Evolutionary conservation across 345 rosid genomes (phyloP).

Genomic region (Hirschfeldia incana): DNA sequence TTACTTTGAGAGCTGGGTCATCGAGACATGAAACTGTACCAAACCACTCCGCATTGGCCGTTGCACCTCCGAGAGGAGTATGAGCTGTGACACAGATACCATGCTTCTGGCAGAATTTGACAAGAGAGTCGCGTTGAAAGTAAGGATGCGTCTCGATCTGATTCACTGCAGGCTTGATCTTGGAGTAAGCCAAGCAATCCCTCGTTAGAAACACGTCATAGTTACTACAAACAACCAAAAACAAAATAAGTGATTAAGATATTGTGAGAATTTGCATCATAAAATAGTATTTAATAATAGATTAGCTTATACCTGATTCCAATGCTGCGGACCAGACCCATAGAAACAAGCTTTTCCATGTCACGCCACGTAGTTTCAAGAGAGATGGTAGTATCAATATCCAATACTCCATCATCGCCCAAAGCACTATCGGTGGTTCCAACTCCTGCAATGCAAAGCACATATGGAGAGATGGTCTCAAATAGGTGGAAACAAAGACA

Average conservation of each 20-base stretch:
- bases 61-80: slow-evolving; percentile 85
- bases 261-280: background rate
- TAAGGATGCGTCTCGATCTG: slow-evolving; percentile 92
- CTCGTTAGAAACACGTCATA: slow-evolving; percentile 80
- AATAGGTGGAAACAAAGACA: background rate
- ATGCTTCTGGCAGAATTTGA: slow-evolving; percentile 89
- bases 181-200: slow-evolving; percentile 89
- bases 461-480: background rate
- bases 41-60: slow-evolving; percentile 70
- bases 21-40: slow-evolving; percentile 79
- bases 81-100: slow-evolving; percentile 81
- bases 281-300: background rate
- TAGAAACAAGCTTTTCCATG: slow-evolving; percentile 86
- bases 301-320: slow-evolving; percentile 38
- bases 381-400: slow-evolving; percentile 75
- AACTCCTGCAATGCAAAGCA: slow-evolving; percentile 48
- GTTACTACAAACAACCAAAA: slow-evolving; percentile 56
- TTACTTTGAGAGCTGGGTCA: slow-evolving; percentile 72
- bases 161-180: slow-evolving; percentile 96
- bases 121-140: slow-evolving; percentile 87
- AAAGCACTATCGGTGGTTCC: slow-evolving; percentile 74
- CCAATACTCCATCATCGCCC: slow-evolving; percentile 76
- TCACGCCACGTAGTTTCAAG: slow-evolving; percentile 87
- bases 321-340: slow-evolving; percentile 87
- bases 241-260: background rate